phyloP scores from a whole-genome alignment of 768 basidiomycete species.

The Rhizopogon salebrosus region DNA sequence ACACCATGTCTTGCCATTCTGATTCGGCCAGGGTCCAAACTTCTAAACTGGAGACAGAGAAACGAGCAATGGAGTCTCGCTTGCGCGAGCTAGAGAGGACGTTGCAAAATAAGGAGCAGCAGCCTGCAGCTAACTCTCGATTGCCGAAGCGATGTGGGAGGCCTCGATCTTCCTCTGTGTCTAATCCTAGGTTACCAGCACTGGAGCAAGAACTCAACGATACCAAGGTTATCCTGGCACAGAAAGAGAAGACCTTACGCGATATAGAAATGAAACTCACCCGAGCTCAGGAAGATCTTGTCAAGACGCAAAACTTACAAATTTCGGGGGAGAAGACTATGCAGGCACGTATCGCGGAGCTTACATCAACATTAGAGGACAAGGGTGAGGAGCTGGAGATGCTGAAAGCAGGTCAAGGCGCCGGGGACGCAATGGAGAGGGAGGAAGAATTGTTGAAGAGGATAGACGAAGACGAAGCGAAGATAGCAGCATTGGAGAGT shows the following conservation, averaged over 20 bases:
- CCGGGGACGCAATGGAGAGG: constrained; percentile 37
- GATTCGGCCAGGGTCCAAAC: constrained; percentile 38
- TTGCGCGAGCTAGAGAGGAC: constrained; percentile 53
- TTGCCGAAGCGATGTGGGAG: constrained; percentile 33
- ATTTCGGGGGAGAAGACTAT: constrained; percentile 46
- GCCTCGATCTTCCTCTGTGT: constrained; percentile 56
- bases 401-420: constrained; percentile 29
- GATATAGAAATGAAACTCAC: constrained; percentile 42
- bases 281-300: constrained; percentile 41
- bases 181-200: constrained; percentile 41
- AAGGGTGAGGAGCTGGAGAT: constrained; percentile 56
- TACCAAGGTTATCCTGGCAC: constrained; percentile 34
- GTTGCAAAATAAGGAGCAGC: constrained; percentile 31
- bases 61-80: constrained; percentile 47
- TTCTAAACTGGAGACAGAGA: constrained; percentile 53
- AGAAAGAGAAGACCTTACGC: constrained; percentile 41
- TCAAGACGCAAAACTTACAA: constrained; percentile 55
- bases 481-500: constrained; percentile 52
- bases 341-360: constrained; percentile 37
- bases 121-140: constrained; percentile 21
- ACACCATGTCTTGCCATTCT: constrained; percentile 49
- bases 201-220: constrained; percentile 57
- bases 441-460: constrained; percentile 60
- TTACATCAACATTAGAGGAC: constrained; percentile 42
- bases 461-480: constrained; percentile 70